A percentile compares a stretch with the other conserved stretches of the same genome.
These are phyloP conservation scores for Trametes polyzona DNA, from an alignment of 1,284 basidiomycete species.

Conservation along the genomic window DNA sequence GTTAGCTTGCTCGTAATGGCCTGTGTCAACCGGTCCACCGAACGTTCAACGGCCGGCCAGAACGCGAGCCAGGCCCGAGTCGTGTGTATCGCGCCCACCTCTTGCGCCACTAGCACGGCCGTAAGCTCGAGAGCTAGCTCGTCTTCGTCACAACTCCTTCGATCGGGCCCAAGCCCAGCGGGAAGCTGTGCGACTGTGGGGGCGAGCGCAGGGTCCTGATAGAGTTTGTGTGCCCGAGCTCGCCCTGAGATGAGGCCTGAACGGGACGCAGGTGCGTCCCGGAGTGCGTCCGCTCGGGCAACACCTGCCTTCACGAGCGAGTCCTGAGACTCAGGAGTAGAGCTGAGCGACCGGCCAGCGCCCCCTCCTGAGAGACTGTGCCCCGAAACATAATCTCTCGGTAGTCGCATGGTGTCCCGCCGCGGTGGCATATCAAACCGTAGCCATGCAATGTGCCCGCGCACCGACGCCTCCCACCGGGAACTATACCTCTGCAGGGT, in stretches of 20 bases:
- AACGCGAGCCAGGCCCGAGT: neutral
- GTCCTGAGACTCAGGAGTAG: neutral
- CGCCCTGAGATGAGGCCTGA: too few species aligned
- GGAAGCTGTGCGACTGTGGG: neutral
- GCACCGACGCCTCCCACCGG: neutral
- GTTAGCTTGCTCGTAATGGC: too few species aligned
- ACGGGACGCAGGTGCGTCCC: neutral
- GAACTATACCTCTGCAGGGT: too few species aligned
- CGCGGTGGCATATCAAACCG: slow-evolving; percentile 3
- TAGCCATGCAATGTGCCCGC: neutral
- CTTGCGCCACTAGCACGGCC: neutral
- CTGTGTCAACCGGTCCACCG: too few species aligned
- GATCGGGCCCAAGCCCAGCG: neutral
- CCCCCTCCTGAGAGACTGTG: neutral
- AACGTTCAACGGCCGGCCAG: neutral
- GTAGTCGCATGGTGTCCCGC: neutral
- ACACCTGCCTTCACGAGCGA: neutral
- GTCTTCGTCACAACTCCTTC: too few species aligned
- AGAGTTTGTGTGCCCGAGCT: slow-evolving; percentile 5
- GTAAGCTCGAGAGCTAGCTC: neutral
- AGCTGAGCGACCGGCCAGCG: neutral
- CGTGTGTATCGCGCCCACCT: neutral
- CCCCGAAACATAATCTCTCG: neutral
- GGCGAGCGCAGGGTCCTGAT: slow-evolving; percentile 2
- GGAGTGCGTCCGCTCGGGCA: neutral